Evolutionary conservation across 345 rosid species (phyloP).

Genomic region (Gossypioides kirkii): DNA sequence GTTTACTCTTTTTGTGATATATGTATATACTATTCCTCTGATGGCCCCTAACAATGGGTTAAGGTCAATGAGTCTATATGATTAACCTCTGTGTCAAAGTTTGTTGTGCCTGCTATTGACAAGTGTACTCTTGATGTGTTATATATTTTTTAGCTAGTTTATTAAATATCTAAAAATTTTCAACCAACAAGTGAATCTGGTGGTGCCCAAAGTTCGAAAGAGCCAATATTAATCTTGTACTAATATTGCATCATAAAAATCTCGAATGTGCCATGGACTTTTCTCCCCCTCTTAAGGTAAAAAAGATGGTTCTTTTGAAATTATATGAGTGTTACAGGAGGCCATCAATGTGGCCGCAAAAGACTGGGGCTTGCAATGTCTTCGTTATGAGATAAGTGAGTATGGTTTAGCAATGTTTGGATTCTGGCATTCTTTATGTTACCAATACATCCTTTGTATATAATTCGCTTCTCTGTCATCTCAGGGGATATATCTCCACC

Average conservation of each 20-base stretch:
- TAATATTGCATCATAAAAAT: not conserved
- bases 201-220: not conserved
- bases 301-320: conserved; percentile 4
- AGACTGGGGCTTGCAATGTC: conserved; percentile 93
- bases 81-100: not conserved
- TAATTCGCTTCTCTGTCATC: not conserved
- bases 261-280: not conserved
- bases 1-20: no score
- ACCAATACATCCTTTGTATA: not conserved
- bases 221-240: not conserved
- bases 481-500: conserved; percentile 99
- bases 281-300: not conserved
- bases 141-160: not conserved
- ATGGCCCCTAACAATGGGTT: no score
- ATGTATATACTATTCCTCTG: not conserved
- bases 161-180: not conserved
- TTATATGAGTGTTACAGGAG: conserved; percentile 45
- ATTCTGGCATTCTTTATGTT: not conserved
- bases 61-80: not conserved
- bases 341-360: conserved; percentile 88
- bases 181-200: not conserved
- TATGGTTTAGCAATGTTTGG: not conserved
- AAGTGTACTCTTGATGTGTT: not conserved
- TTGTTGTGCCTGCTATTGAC: not conserved
- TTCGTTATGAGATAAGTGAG: conserved; percentile 95